A percentile compares a stretch with the other conserved stretches of the same genome.
Conservation (phyloP, 2,329 filamentous ascomycete genomes). For the Sclerotinia sclerotiorum region DNA sequence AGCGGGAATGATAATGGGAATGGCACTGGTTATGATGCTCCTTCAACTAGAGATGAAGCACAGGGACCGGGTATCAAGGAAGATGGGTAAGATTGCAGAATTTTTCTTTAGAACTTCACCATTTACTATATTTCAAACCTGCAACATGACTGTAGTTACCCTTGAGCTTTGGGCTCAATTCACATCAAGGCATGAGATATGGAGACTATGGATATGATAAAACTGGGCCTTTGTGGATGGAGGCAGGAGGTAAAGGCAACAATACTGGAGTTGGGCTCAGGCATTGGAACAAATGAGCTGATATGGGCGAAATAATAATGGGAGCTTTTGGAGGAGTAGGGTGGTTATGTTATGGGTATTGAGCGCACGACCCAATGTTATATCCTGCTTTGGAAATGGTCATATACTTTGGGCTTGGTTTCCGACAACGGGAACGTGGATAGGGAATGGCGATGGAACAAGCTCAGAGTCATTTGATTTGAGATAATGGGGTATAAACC, state of each 20-base stretch:
- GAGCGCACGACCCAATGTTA: conserved; percentile 10
- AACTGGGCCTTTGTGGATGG: neutral
- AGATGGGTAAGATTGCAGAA: conserved; percentile 73
- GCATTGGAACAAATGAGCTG: conserved; percentile 4
- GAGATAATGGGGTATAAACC: conserved; percentile 23
- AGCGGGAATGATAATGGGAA: conserved; percentile 44
- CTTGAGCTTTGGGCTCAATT: neutral
- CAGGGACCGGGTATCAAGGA: conserved; percentile 76
- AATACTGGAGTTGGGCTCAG: neutral
- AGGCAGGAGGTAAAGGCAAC: neutral
- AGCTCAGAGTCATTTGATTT: conserved; percentile 24
- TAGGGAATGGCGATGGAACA: conserved; percentile 21
- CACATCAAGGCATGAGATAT: neutral
- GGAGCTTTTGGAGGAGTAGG: neutral
- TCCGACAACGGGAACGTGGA: conserved; percentile 17
- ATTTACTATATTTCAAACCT: conserved; percentile 25
- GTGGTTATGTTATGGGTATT: conserved; percentile 3
- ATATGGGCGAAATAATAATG: conserved; percentile 5
- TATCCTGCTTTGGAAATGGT: conserved; percentile 14
- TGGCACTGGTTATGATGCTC: conserved; percentile 28
- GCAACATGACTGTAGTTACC: conserved; percentile 27
- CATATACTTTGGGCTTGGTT: conserved; percentile 13
- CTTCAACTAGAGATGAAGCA: conserved; percentile 38
- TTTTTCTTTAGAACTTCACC: conserved; percentile 32
- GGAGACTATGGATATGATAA: conserved; percentile 5